Percentiles rank a stretch among this genome's conserved stretches.
Conservation (phyloP, 345 rosid genomes). For the Eutrema yunnanense region DNA sequence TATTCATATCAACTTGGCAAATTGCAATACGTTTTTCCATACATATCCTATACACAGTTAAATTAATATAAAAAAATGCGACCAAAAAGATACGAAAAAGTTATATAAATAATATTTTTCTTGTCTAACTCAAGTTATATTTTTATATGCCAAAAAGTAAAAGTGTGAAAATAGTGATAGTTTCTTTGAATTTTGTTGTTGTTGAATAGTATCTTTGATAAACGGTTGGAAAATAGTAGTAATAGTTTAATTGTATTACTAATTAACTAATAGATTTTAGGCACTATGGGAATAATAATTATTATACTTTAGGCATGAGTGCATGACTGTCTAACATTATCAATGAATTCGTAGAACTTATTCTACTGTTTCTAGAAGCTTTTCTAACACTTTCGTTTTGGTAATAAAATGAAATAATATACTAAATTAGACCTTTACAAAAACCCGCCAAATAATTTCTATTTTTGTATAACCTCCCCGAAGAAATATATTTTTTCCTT, state of each 20-base stretch:
- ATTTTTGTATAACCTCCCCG: background rate
- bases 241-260: too few relatives aligned
- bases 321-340: background rate
- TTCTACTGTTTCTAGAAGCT: background rate
- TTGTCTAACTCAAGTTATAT: background rate
- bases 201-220: too few relatives aligned
- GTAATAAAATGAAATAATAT: background rate
- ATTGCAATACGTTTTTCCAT: background rate
- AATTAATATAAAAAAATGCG: background rate
- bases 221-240: too few relatives aligned
- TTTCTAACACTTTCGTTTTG: background rate
- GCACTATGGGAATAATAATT: background rate
- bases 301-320: background rate
- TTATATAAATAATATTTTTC: background rate
- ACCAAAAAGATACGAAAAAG: background rate
- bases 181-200: too few relatives aligned
- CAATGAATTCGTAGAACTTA: background rate
- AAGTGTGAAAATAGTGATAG: slow-evolving; percentile 1
- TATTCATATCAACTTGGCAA: background rate
- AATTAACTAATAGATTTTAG: background rate
- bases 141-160: background rate
- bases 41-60: background rate
- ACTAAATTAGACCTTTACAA: background rate
- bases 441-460: background rate
- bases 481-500: background rate